Evolutionary conservation across 2,329 filamentous ascomycete genomes (phyloP), one percentile per base, ranked within the genome.

Genomic region (Fusarium haematococcum): DNA sequence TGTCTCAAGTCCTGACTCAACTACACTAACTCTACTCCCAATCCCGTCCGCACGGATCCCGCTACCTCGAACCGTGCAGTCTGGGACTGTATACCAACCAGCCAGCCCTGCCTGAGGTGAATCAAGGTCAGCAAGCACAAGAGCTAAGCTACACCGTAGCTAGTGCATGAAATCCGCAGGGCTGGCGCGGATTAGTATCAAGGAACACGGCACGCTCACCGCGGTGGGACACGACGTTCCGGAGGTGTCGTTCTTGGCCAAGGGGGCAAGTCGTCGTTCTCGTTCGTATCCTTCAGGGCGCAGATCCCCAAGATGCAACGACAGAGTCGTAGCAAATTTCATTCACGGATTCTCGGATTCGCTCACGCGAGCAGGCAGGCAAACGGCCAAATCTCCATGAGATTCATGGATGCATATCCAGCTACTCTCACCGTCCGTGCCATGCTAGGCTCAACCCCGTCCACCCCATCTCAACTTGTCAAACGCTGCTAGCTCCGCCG

Each of bases 161-260:
- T 48, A 62, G 59, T 35, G 59, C 59, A 50, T 45, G n/a, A 37
- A 61, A 61, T 59, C 63, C 33, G 58, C 65, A 74, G 64, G 65
- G 63, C 58, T 65, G 52, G 43, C 35, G 41, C n/a, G 25, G 48
- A 65, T 56, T 56, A 11, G 45, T 60, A 50, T 48, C 45, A 58
- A 68, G 58, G 68, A 41, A 58, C 58, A 64, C 41, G 35, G 58
- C 56, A 67, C 63, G 48, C 65, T 77, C 75, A 75, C 72, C 75
- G 62, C 59, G 60, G 50, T 71, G 68, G 63, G 56, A 69, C 70
- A 45, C 62, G 23, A 56, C 52, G 30, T 56, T 33, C 50, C 30
- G 45, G 48, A 48, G 37, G 41, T 25, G 23, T 57, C 61, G 33
- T 41, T 18, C 32, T 16, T 48, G 43, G 23, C 23, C 43, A 23